Evolutionary conservation across 2,329 filamentous ascomycete species (phyloP), one percentile per base, ranked within the genome.

Genomic region (Fusarium poae): DNA sequence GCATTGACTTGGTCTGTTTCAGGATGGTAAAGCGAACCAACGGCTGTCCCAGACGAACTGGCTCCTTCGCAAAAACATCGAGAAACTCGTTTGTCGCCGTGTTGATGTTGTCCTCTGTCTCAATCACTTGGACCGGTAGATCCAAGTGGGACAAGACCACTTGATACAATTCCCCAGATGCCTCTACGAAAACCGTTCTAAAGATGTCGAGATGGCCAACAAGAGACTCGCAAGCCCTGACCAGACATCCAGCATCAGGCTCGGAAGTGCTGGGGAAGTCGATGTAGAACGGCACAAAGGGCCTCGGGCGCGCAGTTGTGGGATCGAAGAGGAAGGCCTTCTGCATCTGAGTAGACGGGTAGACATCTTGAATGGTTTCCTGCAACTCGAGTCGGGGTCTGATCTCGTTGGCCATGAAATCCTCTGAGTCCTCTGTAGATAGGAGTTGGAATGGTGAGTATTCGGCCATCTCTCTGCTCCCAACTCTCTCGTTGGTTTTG

Each of bases 181-280:
- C 44, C 18, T 34, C 8, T 2, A 64, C 3, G 11, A 66, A 66
- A 5, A 60, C 49, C 9, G 62, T 64, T 16, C 62, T 50, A 54
- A 64, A 64, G n/a, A 66, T 60, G 10, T 66, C 59, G 1, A 66
- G 29, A 2, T 51, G 32, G 7, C 43, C 6, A 2, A 64, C 27
- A 1, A 50, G 23, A 6, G 40, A 32, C 0, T 50, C n/a, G 0
- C 57, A 51, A 6, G 61, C 61, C 0, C 18, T 46, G 23, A 27
- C 7, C 0, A 64, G 34, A 3, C 35, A n/a, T 20, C 18, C 5
- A 37, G 39, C 20, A 2, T 23, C 9, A 8, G 44, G 18, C 10
- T 51, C 45, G 16, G 57, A 29, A 10, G 39, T 21, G 4, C 3
- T 15, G 1, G 61, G 61, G n/a, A 64, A 56, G 45, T 62, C 57